phyloP scores from a whole-genome alignment of 352 stramenopile genomes.

The Globisporangium acanthophoron region DNA sequence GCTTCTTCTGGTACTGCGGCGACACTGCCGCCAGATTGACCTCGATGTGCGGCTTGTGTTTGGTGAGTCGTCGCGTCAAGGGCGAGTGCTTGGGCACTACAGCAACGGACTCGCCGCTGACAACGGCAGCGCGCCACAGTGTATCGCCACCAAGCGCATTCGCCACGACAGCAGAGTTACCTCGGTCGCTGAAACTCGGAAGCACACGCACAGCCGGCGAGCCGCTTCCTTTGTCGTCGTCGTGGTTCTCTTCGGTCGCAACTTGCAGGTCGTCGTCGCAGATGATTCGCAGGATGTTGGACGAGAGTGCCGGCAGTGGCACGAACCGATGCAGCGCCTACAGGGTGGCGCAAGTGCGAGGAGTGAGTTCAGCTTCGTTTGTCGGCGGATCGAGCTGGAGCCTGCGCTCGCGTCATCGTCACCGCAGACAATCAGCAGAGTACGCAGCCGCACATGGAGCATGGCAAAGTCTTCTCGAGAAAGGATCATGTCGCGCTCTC shows the following conservation, averaged over 20 bases:
- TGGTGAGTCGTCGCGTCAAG: slow-evolving; percentile 30
- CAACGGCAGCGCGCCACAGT: not conserved
- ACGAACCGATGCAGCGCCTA: slow-evolving; percentile 47
- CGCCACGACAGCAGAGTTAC: not conserved
- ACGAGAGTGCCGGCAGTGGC: slow-evolving; percentile 41
- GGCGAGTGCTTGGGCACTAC: slow-evolving; percentile 15
- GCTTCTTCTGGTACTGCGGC: slow-evolving; percentile 16
- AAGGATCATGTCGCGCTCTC: slow-evolving; percentile 35
- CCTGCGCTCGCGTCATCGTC: not conserved
- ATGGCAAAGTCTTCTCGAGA: slow-evolving; percentile 50
- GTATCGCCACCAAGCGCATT: not conserved
- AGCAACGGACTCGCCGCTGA: not conserved
- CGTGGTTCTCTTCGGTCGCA: slow-evolving; percentile 13
- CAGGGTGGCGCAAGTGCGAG: not conserved
- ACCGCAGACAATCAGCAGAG: not conserved
- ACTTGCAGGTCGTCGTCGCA: slow-evolving; percentile 57
- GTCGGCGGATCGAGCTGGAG: no score
- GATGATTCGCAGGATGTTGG: slow-evolving; percentile 41
- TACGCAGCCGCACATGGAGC: slow-evolving; percentile 19
- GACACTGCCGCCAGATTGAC: slow-evolving; percentile 29
- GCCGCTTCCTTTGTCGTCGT: not conserved
- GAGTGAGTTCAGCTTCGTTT: not conserved
- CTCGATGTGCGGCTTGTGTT: slow-evolving; percentile 36
- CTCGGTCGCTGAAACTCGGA: not conserved
- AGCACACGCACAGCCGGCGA: not conserved